These are phyloP conservation scores for Cardamine chenopodiifolia DNA, from an alignment of 345 rosid genomes.

Conservation along the genomic window DNA sequence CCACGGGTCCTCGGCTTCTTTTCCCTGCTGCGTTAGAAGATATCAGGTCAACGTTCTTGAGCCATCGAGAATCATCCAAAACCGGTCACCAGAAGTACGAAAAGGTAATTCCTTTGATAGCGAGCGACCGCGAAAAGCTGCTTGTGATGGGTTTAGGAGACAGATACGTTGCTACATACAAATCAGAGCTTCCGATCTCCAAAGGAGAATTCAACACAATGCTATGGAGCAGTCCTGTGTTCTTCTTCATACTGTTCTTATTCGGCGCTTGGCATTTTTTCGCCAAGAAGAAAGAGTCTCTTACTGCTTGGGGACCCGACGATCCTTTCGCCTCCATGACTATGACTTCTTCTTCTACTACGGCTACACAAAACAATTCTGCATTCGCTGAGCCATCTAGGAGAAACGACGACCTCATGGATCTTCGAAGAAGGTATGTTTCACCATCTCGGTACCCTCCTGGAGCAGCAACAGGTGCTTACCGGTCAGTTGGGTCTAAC, in stretches of 20 bases:
- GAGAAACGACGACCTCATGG: conserved; percentile 62
- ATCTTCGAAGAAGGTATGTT: conserved; percentile 64
- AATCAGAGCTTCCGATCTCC: conserved; percentile 65
- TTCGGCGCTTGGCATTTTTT: conserved; percentile 94
- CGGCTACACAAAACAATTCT: conserved; percentile 42
- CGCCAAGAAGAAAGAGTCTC: conserved; percentile 93
- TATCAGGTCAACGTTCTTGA: conserved; percentile 74
- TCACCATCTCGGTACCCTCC: conserved; percentile 71
- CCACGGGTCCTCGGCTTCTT: conserved; percentile 67
- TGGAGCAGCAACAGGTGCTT: conserved; percentile 61
- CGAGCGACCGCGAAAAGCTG: conserved; percentile 81
- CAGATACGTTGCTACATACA: conserved; percentile 80
- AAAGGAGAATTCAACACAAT: conserved; percentile 72
- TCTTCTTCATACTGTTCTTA: conserved; percentile 77
- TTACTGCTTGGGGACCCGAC: conserved; percentile 93
- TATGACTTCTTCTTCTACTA: conserved; percentile 43
- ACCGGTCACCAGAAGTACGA: conserved; percentile 16
- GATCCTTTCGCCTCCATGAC: conserved; percentile 71
- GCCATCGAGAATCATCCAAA: conserved; percentile 46
- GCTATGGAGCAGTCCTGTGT: conserved; percentile 85
- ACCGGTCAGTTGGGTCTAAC: conserved; percentile 54
- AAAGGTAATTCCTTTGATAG: conserved; percentile 58
- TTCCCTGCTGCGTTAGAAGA: conserved; percentile 78
- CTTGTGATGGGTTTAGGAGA: conserved; percentile 77
- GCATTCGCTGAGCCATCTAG: conserved; percentile 62